These are phyloP conservation scores for Phylloporus scabripes DNA, from an alignment of 768 basidiomycete genomes.

Conservation along the genomic window DNA sequence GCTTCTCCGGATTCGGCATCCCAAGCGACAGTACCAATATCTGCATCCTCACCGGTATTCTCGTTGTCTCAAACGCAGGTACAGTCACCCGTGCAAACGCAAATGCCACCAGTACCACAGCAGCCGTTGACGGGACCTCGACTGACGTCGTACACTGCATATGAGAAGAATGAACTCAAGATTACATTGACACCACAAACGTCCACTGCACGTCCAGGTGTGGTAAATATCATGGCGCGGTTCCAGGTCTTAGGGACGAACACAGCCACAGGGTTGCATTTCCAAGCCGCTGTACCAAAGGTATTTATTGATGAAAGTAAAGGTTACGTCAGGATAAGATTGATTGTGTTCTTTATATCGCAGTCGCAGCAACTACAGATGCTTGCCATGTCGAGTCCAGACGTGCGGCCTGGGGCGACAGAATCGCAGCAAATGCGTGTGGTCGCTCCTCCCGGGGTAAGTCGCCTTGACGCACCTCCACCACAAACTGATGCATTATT, in stretches of 20 bases:
- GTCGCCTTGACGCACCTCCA: constrained; percentile 21
- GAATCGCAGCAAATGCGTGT: constrained; percentile 97
- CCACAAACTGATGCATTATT: constrained; percentile 4
- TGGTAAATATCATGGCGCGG: constrained; percentile 84
- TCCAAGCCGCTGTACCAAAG: constrained; percentile 98
- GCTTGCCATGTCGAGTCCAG: constrained; percentile 91
- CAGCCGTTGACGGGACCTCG: constrained; percentile 38
- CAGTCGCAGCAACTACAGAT: constrained; percentile 97
- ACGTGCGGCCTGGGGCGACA: constrained; percentile 65
- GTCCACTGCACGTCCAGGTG: constrained; percentile 72
- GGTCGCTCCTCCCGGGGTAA: constrained; percentile 78
- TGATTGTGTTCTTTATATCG: neutral
- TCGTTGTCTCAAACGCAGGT: constrained; percentile 35
- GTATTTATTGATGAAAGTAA: constrained; percentile 34
- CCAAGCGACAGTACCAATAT: constrained; percentile 12
- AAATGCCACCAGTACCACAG: constrained; percentile 30
- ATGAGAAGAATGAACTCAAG: constrained; percentile 86
- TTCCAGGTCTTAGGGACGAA: constrained; percentile 66
- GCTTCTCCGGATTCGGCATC: constrained; percentile 36
- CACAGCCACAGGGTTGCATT: constrained; percentile 63
- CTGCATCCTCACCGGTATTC: constrained; percentile 32
- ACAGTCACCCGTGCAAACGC: constrained; percentile 31
- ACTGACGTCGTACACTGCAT: constrained; percentile 74
- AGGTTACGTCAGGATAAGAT: too few relatives aligned
- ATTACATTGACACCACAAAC: constrained; percentile 89